phyloP scores from a whole-genome alignment of 305 asterid species.

The Euphrasia arctica region DNA sequence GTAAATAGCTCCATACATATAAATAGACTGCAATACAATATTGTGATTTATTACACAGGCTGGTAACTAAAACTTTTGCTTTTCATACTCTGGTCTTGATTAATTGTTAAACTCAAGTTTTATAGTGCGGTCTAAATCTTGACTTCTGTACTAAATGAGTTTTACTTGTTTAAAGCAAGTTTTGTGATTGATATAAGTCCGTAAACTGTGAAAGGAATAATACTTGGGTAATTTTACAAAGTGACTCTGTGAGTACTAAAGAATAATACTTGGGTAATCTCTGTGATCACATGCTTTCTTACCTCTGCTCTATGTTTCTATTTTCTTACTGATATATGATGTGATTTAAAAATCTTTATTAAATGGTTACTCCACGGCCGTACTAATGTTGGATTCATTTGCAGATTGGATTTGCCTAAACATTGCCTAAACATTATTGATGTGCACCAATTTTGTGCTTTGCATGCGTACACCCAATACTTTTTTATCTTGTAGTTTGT shows the following conservation, averaged over 20 bases:
- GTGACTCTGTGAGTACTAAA: no score
- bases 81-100: background rate
- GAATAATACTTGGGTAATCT: background rate
- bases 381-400: no score
- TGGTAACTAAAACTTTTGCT: background rate
- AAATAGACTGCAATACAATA: background rate
- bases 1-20: slow-evolving; percentile 28
- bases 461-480: slow-evolving; percentile 5
- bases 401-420: no score
- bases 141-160: no score
- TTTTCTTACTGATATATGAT: background rate
- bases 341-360: background rate
- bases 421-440: background rate
- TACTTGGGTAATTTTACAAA: no score
- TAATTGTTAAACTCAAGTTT: background rate
- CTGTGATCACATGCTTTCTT: background rate
- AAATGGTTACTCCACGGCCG: background rate
- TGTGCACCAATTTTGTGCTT: slow-evolving; percentile 3
- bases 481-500: slow-evolving; percentile 15
- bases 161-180: no score
- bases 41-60: background rate
- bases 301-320: no score
- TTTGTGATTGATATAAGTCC: background rate
- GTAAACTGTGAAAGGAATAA: no score
- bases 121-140: no score